phyloP scores from a whole-genome alignment of 129 eudicot species.

The Kitagawia praeruptora region DNA sequence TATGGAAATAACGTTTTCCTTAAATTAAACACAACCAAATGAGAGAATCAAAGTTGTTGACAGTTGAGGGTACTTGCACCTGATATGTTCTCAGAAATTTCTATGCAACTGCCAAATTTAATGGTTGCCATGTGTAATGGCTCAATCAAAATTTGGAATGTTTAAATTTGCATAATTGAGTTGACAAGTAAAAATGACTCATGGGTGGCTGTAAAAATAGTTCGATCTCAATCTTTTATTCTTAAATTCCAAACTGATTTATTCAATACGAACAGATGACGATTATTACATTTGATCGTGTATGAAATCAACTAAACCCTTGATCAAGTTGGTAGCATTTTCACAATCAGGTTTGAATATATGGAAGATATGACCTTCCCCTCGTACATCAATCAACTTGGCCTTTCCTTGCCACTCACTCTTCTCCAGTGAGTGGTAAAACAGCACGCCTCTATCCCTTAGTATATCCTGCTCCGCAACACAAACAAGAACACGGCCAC shows the following conservation, averaged over 20 bases:
- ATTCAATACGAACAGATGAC: neutral
- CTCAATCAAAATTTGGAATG: no score
- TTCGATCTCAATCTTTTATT: neutral
- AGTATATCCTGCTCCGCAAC: constrained; percentile 62
- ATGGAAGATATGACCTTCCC: constrained; percentile 79
- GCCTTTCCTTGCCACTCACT: constrained; percentile 55
- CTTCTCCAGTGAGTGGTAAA: constrained; percentile 34
- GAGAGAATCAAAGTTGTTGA: neutral
- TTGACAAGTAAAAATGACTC: neutral
- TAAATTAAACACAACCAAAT: neutral
- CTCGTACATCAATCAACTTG: constrained; percentile 41
- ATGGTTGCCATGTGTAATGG: no score
- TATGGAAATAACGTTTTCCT: no score
- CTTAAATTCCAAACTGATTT: no score
- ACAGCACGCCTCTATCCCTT: constrained; percentile 51
- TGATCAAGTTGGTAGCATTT: constrained; percentile 38
- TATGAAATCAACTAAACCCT: constrained; percentile 44
- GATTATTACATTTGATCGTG: neutral
- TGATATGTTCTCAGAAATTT: no score
- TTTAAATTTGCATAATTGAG: neutral
- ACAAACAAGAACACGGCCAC: constrained; percentile 35
- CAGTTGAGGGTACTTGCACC: no score
- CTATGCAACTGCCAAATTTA: no score
- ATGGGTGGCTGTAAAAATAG: neutral
- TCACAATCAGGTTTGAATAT: constrained; percentile 47